These are phyloP conservation scores for Pichia norvegensis DNA, from an alignment of 1,139 yeast genomes.

Conservation along the genomic window DNA sequence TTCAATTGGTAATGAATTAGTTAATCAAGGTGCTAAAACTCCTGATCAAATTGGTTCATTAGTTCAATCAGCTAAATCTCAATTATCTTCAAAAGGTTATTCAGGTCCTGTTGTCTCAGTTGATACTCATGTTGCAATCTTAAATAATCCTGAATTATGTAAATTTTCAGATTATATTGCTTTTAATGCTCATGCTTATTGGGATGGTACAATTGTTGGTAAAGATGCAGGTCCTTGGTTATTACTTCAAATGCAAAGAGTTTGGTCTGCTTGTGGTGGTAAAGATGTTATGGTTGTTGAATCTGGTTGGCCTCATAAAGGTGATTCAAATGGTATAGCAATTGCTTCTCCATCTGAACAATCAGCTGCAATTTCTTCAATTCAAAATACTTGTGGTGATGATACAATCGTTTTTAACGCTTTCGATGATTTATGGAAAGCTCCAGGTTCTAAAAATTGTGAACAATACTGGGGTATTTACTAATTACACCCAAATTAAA, in stretches of 20 bases:
- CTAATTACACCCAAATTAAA: too few species aligned
- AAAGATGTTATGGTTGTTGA: slow-evolving; percentile 60
- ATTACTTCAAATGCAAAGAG: slow-evolving; percentile 55
- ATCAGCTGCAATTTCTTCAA: slow-evolving; percentile 49
- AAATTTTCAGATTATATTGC: slow-evolving; percentile 69
- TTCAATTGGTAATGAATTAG: slow-evolving; percentile 76
- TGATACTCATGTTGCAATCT: slow-evolving; percentile 71
- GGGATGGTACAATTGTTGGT: slow-evolving; percentile 64
- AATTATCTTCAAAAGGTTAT: slow-evolving; percentile 55
- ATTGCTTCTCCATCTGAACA: slow-evolving; percentile 65
- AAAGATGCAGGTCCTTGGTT: slow-evolving; percentile 66
- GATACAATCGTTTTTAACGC: slow-evolving; percentile 61
- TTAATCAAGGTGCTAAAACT: slow-evolving; percentile 58
- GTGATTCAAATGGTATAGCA: slow-evolving; percentile 57
- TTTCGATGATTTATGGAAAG: slow-evolving; percentile 73
- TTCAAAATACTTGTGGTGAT: slow-evolving; percentile 46
- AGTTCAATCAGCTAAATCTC: slow-evolving; percentile 49
- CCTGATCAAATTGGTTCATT: slow-evolving; percentile 49
- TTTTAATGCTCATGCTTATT: slow-evolving; percentile 74
- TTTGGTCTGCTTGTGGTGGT: slow-evolving; percentile 58
- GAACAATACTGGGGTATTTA: slow-evolving; percentile 48
- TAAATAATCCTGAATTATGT: slow-evolving; percentile 66
- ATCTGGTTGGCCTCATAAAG: slow-evolving; percentile 78
- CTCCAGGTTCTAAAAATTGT: slow-evolving; percentile 55
- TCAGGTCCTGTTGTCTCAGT: slow-evolving; percentile 67